Evolutionary conservation across 2,329 filamentous ascomycete genomes (phyloP).

Genomic region (Sporothrix luriei): DNA sequence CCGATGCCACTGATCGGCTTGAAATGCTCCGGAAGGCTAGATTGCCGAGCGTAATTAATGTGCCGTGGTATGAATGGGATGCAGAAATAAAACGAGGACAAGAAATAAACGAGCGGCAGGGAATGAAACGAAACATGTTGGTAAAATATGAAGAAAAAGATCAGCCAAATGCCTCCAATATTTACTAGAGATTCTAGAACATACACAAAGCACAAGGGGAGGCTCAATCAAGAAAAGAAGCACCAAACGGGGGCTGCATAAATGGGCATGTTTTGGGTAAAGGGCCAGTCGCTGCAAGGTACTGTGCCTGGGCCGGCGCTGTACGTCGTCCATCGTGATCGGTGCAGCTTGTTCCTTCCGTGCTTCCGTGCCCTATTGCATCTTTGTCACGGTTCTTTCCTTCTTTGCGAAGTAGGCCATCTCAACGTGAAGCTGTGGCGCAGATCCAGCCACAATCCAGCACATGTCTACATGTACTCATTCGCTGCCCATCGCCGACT

Average conservation of each 20-base stretch:
- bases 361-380: neutral
- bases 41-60: neutral
- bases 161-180: neutral
- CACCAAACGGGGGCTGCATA: constrained; percentile 1
- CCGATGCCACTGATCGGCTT: constrained; percentile 5
- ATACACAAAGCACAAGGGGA: neutral
- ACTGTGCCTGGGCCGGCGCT: constrained; percentile 3
- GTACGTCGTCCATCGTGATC: constrained; percentile 5
- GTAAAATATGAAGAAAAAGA: neutral
- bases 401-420: neutral
- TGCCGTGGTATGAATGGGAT: neutral
- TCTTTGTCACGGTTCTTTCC: neutral
- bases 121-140: neutral
- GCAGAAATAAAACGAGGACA: neutral
- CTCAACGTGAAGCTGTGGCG: neutral
- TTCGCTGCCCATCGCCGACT: neutral
- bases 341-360: constrained; percentile 8
- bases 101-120: neutral
- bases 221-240: neutral
- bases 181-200: constrained; percentile 1
- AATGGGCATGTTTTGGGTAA: constrained; percentile 2
- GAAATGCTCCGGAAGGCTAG: neutral
- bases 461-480: neutral
- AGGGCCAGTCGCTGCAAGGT: neutral
- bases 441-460: constrained; percentile 9